Evolutionary conservation across 1,139 yeast genomes (phyloP), one percentile per base, ranked within the genome.

Genomic region (Waltiozyma sp.): DNA sequence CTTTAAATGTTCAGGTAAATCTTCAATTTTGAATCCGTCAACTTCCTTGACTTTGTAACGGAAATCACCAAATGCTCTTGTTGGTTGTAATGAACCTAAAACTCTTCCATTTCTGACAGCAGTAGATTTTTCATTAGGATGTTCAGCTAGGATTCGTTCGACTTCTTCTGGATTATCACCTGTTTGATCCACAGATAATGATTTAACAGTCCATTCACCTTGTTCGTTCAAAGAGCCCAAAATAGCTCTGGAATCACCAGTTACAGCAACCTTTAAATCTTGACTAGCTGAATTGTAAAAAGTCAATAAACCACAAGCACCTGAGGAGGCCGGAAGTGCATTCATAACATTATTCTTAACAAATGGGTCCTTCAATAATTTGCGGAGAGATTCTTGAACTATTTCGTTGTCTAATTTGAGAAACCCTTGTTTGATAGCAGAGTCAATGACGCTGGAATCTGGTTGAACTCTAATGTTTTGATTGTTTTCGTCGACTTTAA

Each of bases 51-150:
- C 69, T 60, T 91, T 91, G 62, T 87, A 91, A 49, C 96, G 74
- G 49, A 96, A 95, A 63, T 91, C 99, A 40, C 99, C 98, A 69
- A 91, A 93, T 1, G 97, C 95, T 55, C 98, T 72, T 0, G 95
- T 79, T 5, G 99, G 98, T 62, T 93, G 98, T 49, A 91, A 72
- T n/a, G 89, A 77, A 0, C 99, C 99, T 53, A 91, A 71, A 5
- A 93, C 85, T 52, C 98, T 74, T 4, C 98, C 98, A 49, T 86
- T 78, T 54, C 87, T 75, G 23, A 89, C 79, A 34, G 82, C 91
- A 45, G 77, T 77, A 26, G 87, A 81, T 10, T 19, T 19, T 35
- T 35, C 37, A 62, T 91, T 97, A 47, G 80, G 98, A 62, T 91
- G 98, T 62, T 89, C 97, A 40, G 77, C 69, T 39, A 80, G 74